Conservation (phyloP, 331 rosid genomes). For the Saraca asoca region DNA sequence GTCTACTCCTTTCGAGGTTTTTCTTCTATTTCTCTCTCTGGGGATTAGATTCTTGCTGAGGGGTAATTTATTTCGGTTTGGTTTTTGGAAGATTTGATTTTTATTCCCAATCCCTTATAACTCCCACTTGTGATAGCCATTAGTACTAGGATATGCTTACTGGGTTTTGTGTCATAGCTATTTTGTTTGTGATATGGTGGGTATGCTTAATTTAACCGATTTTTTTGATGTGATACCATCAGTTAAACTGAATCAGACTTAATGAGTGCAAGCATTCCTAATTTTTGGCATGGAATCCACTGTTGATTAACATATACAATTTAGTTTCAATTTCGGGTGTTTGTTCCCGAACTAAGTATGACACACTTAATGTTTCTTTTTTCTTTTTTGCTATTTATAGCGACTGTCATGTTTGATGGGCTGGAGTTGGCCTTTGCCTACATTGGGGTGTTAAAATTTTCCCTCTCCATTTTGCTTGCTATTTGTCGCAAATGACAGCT, state of each 20-base stretch:
- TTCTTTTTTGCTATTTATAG: not conserved
- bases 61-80: not conserved
- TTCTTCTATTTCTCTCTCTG: not conserved
- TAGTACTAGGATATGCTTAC: not conserved
- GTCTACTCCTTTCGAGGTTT: slow-evolving; percentile 3
- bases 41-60: not conserved
- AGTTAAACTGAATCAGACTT: not conserved
- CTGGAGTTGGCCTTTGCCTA: too few species aligned
- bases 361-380: not conserved
- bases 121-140: not conserved
- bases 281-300: not conserved
- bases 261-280: not conserved
- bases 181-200: not conserved
- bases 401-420: not conserved
- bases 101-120: not conserved
- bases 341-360: not conserved
- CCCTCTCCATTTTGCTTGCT: not conserved
- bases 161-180: not conserved
- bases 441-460: too few species aligned
- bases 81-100: slow-evolving; percentile 1
- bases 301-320: not conserved
- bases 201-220: slow-evolving; percentile 17
- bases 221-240: not conserved
- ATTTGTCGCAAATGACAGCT: not conserved
- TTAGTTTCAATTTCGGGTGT: not conserved